Evolutionary conservation across 805 yeast species (phyloP), one percentile per base, ranked within the genome.

Genomic region (Kluyveromyces siamensis): DNA sequence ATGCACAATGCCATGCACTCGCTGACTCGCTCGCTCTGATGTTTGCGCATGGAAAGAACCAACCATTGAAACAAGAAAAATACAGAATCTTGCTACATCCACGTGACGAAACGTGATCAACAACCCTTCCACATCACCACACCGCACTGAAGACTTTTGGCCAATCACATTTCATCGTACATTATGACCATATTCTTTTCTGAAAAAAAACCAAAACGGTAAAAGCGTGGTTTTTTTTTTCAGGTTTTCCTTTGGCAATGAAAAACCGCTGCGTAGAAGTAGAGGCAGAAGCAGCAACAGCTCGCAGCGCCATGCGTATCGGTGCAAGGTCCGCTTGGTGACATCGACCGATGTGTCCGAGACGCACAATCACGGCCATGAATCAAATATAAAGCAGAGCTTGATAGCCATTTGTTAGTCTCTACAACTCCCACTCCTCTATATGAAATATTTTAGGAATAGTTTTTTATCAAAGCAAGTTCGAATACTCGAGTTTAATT

Each of bases 271-370:
- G 25, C 25, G n/a, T n/a, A 11, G 13, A 21, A 21, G 25, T 4
- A 21, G 6, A 21, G 25, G 25, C 6, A 21, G 6, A 21, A 21
- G 25, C 25, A 21, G 25, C 25, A n/a, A n/a, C n/a, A n/a, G n/a
- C n/a, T 19, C 37, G 37, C 21, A 27, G 11, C 35, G 14, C 14
- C 35, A 30, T 30, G 35, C 14, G 11, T 30, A 21, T 21, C 25
- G 25, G 25, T 21, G 14, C 35, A 30, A 30, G 35, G 33, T 16
- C 39, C 41, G 44, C 37, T 37, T 19, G 36, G 36, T 13, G 38
- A 41, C 41, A 19, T 39, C 43, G 35, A 40, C 54, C 54, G 54
- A 51, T 51, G 50, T 51, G 25, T 51, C 54, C 54, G 54, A 41
- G 40, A 19, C 14, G 10, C 37, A 8, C 19, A 19, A 21, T 13